Evolutionary conservation across 2,329 filamentous ascomycete genomes (phyloP).

Genomic region (Capronia coronata): DNA sequence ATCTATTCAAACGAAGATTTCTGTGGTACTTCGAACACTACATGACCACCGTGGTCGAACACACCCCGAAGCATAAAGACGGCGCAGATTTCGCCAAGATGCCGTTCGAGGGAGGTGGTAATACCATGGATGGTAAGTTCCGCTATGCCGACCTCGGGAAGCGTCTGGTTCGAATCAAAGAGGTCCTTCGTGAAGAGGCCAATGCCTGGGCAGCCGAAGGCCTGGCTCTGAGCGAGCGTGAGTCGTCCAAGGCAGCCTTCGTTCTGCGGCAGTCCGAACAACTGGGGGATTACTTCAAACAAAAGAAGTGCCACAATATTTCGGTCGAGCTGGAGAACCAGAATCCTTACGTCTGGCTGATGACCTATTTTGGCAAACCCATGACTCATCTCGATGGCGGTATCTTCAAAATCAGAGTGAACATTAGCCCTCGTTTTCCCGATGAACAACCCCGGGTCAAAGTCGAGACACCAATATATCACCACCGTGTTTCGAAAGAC

Average conservation of each 20-base stretch:
- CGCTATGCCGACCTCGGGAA: conserved; percentile 67
- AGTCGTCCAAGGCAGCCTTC: conserved; percentile 71
- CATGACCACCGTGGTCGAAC: conserved; percentile 61
- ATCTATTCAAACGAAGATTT: conserved; percentile 84
- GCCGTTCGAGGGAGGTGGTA: conserved; percentile 75
- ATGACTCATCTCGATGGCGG: conserved; percentile 93
- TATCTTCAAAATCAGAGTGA: conserved; percentile 72
- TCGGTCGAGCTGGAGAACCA: conserved; percentile 68
- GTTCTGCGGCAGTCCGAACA: conserved; percentile 80
- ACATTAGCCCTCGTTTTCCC: conserved; percentile 78
- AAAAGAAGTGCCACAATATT: conserved; percentile 61
- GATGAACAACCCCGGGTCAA: conserved; percentile 78
- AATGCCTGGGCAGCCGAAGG: conserved; percentile 66
- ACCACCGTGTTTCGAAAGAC: conserved; percentile 74
- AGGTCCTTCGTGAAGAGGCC: conserved; percentile 65
- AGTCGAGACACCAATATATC: conserved; percentile 76
- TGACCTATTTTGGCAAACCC: conserved; percentile 84
- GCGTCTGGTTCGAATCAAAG: conserved; percentile 63
- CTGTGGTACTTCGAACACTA: conserved; percentile 96
- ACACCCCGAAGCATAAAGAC: conserved; percentile 55
- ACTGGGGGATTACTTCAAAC: conserved; percentile 67
- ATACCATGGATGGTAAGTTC: conserved; percentile 81
- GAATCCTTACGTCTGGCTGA: conserved; percentile 82
- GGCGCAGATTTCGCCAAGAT: conserved; percentile 65
- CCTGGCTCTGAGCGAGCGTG: conserved; percentile 53